Percentiles rank a stretch among this genome's conserved stretches.
phyloP scores from a whole-genome alignment of 2,329 filamentous ascomycete species.

The Aspergillus latus region DNA sequence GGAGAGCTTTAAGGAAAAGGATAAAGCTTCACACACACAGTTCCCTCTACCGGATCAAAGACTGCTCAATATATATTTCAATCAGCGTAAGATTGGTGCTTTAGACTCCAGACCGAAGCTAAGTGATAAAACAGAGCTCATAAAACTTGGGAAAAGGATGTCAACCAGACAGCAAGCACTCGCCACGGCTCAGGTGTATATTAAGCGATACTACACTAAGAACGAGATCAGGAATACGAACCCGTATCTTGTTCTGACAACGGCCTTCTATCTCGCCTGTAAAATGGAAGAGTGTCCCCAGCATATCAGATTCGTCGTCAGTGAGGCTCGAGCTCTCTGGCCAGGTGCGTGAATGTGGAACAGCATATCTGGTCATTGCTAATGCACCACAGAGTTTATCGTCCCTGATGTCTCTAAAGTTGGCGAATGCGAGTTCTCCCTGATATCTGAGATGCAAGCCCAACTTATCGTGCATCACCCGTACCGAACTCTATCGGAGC shows the following conservation, averaged over 20 bases:
- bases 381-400: constrained; percentile 58
- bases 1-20: constrained; percentile 72
- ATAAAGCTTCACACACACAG: constrained; percentile 70
- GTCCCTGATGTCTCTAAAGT: constrained; percentile 76
- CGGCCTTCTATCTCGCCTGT: constrained; percentile 89
- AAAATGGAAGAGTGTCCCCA: constrained; percentile 98
- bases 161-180: constrained; percentile 85
- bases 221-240: constrained; percentile 92
- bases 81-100: constrained; percentile 66
- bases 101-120: not conserved
- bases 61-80: constrained; percentile 87
- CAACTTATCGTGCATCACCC: constrained; percentile 89
- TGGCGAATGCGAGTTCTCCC: constrained; percentile 88
- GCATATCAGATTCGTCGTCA: constrained; percentile 87
- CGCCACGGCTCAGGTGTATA: constrained; percentile 90
- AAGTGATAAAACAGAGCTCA: constrained; percentile 60
- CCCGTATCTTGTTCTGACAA: constrained; percentile 88
- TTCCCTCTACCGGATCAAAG: constrained; percentile 80
- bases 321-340: constrained; percentile 83
- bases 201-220: constrained; percentile 88
- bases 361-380: constrained; percentile 11
- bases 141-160: constrained; percentile 79
- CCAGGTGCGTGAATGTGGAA: constrained; percentile 53
- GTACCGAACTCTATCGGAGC: constrained; percentile 73
- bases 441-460: constrained; percentile 88